These are phyloP conservation scores for Geotrichum macrosporum DNA, from an alignment of 1,139 yeast species.

Conservation along the genomic window DNA sequence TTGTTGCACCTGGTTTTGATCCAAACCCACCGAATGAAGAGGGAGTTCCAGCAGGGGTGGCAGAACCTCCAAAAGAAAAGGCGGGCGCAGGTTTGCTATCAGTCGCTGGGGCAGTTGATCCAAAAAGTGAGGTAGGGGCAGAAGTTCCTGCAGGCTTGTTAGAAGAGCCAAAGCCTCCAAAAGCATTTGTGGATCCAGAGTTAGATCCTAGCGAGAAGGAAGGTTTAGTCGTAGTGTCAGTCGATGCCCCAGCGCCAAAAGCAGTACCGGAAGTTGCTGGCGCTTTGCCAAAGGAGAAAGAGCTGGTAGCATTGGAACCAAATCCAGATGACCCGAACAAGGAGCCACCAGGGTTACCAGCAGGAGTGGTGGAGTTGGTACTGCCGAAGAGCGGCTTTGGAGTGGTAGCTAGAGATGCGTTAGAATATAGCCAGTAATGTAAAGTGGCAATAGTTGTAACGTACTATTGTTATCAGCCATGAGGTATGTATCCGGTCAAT, in stretches of 20 bases:
- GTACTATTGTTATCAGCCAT: conserved; percentile 12
- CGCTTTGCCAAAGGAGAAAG: conserved; percentile 17
- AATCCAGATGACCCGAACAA: conserved; percentile 7
- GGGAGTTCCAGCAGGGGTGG: conserved; percentile 15
- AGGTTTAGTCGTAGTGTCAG: conserved; percentile 14
- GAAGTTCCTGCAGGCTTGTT: conserved; percentile 15
- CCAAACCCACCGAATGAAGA: neutral
- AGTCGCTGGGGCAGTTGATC: conserved; percentile 5
- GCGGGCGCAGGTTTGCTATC: neutral
- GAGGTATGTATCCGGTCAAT: neutral
- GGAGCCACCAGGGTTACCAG: neutral
- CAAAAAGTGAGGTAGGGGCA: conserved; percentile 1
- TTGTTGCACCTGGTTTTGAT: neutral
- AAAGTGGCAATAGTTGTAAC: neutral
- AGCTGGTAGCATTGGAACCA: conserved; percentile 1
- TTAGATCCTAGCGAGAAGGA: conserved; percentile 15
- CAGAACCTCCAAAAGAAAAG: conserved; percentile 21
- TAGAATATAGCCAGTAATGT: neutral
- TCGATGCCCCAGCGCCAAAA: conserved; percentile 17
- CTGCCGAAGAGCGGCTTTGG: conserved; percentile 23
- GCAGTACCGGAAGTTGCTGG: conserved; percentile 27
- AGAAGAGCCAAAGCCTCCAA: conserved; percentile 21
- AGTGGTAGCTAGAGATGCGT: conserved; percentile 12
- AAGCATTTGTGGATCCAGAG: conserved; percentile 17
- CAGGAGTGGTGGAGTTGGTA: conserved; percentile 15